Evolutionary conservation across 2,329 filamentous ascomycete genomes (phyloP), one percentile per base, ranked within the genome.

Genomic region (Akanthomyces uredinophilus): DNA sequence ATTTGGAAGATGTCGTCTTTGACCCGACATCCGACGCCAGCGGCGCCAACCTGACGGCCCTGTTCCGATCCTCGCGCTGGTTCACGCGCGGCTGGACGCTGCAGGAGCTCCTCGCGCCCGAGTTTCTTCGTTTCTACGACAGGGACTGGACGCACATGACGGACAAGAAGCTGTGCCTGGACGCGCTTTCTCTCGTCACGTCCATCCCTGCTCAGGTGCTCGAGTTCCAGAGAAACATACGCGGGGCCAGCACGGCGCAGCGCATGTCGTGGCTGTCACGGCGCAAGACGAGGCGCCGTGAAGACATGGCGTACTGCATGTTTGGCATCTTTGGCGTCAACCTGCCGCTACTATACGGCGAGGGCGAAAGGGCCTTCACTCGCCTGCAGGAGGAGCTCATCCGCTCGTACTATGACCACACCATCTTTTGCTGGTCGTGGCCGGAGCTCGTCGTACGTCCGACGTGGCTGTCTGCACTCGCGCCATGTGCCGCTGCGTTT

Each of bases 321-420:
- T 56, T 72, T 3, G 71, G 70, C 0, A 57, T 72, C 5, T 71
- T 72, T 16, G 65, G 63, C 32, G 62, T 73, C 0, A 68, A 68
- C 20, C 70, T 73, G 64, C 67, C 71, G 0, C 61, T 72, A 11
- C 57, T 72, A 0, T 72, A 71, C 39, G 70, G 69, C 22, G 70
- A 72, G 39, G 65, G 65, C 1, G 37, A 54, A 14, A 55, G 50
- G 10, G 65, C 65, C 0, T 67, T 67, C 43, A 22, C 60, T 24
- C 60, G 65, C n/a, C 50, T 67, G 29, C 66, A 67, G 24, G 66
- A 67, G 39, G 65, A 66, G 20, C 63, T 67, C 13, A 56, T 56
- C 39, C 39, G 53, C 24, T 46, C 39, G 7, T 47, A 8, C 2
- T n/a, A 56, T 16, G 53, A 56, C 22, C 53, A 56, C 11, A 46